phyloP scores from a whole-genome alignment of 2,329 filamentous ascomycete genomes.

The Metarhizium humberi region DNA sequence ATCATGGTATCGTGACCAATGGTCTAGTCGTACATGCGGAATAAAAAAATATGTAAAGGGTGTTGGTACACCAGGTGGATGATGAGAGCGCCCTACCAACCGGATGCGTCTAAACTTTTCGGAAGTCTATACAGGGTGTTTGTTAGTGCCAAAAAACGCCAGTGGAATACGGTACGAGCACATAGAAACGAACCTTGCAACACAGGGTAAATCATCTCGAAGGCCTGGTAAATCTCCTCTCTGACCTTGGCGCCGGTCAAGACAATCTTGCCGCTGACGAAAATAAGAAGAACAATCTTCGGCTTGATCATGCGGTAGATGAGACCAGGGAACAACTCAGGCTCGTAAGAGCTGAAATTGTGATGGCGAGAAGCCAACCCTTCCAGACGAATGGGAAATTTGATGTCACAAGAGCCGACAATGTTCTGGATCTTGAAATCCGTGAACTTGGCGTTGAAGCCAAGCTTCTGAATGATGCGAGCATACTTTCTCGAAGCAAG shows the following conservation, averaged over 20 bases:
- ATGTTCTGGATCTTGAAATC: slow-evolving; percentile 99
- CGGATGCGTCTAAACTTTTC: slow-evolving; percentile 38
- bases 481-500: slow-evolving; percentile 96
- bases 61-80: slow-evolving; percentile 10
- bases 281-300: slow-evolving; percentile 96
- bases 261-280: slow-evolving; percentile 97
- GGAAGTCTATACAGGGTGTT: slow-evolving; percentile 35
- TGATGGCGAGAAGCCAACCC: slow-evolving; percentile 94
- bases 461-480: slow-evolving; percentile 98
- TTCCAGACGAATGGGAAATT: slow-evolving; percentile 96
- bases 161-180: not conserved
- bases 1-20: slow-evolving; percentile 39
- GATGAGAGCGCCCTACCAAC: slow-evolving; percentile 5
- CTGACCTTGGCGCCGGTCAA: slow-evolving; percentile 95
- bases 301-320: slow-evolving; percentile 99
- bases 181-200: slow-evolving; percentile 57
- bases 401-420: slow-evolving; percentile 97
- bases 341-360: slow-evolving; percentile 99
- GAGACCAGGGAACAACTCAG: slow-evolving; percentile 94
- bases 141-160: not conserved
- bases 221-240: slow-evolving; percentile 95
- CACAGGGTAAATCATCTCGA: slow-evolving; percentile 96
- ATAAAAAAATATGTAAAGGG: slow-evolving; percentile 13
- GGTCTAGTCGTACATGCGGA: slow-evolving; percentile 31
- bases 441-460: slow-evolving; percentile 98